Percentiles rank a stretch among this genome's conserved stretches.
These are phyloP conservation scores for Monilinia aucupariae DNA, from an alignment of 2,329 filamentous ascomycete genomes.

Conservation along the genomic window DNA sequence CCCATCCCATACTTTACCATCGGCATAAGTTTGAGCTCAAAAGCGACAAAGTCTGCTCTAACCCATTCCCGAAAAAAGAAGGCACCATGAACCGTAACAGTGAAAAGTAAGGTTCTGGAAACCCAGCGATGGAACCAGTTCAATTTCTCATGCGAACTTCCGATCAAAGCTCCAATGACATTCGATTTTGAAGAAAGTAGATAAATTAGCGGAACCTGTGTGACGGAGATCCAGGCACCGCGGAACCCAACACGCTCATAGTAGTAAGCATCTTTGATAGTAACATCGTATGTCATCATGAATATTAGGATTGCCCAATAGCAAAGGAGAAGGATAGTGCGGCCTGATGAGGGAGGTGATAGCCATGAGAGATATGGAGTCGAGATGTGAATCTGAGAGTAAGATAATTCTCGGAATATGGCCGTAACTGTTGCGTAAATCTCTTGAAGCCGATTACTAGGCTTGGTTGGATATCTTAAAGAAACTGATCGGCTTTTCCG, in stretches of 20 bases:
- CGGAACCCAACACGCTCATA: slow-evolving; percentile 63
- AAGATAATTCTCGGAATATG: slow-evolving; percentile 49
- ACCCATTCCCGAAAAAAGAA: slow-evolving; percentile 64
- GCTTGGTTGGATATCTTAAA: slow-evolving; percentile 47
- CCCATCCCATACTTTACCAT: slow-evolving; percentile 62
- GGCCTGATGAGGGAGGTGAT: slow-evolving; percentile 54
- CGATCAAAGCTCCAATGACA: slow-evolving; percentile 54
- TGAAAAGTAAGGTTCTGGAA: slow-evolving; percentile 62
- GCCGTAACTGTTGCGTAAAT: slow-evolving; percentile 56
- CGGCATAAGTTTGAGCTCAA: slow-evolving; percentile 55
- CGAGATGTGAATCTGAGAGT: slow-evolving; percentile 50
- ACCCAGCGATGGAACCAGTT: slow-evolving; percentile 73
- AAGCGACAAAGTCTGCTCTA: slow-evolving; percentile 51
- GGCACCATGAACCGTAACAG: slow-evolving; percentile 63
- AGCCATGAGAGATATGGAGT: slow-evolving; percentile 47
- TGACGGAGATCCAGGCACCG: slow-evolving; percentile 61
- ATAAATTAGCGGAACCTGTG: slow-evolving; percentile 59
- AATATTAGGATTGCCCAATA: slow-evolving; percentile 57
- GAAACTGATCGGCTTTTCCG: slow-evolving; percentile 37
- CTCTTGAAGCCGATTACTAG: slow-evolving; percentile 43
- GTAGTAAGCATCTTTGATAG: slow-evolving; percentile 49
- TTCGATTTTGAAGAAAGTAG: slow-evolving; percentile 56
- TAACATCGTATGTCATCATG: slow-evolving; percentile 48
- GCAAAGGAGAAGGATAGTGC: slow-evolving; percentile 46
- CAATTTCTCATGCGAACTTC: slow-evolving; percentile 61